These are phyloP conservation scores for Ophiorrhiza pumila DNA, from an alignment of 257 asterid genomes.

Conservation along the genomic window DNA sequence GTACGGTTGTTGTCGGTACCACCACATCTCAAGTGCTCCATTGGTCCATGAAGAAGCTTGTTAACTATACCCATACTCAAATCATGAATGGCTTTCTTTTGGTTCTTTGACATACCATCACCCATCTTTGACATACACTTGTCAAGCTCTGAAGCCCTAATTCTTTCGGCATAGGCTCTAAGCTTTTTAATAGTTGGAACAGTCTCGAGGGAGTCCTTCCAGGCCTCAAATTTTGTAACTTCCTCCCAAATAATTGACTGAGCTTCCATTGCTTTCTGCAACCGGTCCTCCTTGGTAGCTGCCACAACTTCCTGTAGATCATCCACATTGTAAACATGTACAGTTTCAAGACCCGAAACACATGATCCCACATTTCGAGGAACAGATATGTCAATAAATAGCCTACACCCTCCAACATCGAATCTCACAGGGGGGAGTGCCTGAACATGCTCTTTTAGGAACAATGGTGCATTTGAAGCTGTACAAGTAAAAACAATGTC, in stretches of 20 bases:
- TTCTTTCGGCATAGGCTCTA: conserved; percentile 77
- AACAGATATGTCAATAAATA: conserved; percentile 80
- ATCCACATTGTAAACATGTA: conserved; percentile 72
- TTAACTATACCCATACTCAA: conserved; percentile 71
- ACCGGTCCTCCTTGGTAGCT: conserved; percentile 71
- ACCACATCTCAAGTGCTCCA: conserved; percentile 81
- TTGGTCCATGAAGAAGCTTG: conserved; percentile 85
- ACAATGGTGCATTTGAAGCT: conserved; percentile 60
- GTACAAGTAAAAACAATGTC: conserved; percentile 86
- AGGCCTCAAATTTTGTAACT: conserved; percentile 69
- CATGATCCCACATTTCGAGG: conserved; percentile 83
- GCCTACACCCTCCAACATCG: conserved; percentile 46
- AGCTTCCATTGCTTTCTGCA: conserved; percentile 76
- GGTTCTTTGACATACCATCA: conserved; percentile 43
- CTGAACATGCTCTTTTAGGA: conserved; percentile 64
- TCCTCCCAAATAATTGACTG: conserved; percentile 62
- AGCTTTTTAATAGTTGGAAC: conserved; percentile 91
- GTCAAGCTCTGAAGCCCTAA: conserved; percentile 74
- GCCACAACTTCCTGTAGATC: conserved; percentile 92
- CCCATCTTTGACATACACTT: conserved; percentile 77
- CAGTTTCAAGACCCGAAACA: conserved; percentile 54
- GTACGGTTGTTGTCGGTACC: conserved; percentile 46
- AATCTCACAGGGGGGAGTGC: conserved; percentile 45
- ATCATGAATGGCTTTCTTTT: conserved; percentile 72
- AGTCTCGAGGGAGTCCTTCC: conserved; percentile 83